Evolutionary conservation across 345 rosid species (phyloP), one percentile per base, ranked within the genome.

Genomic region (Lumnitzera racemosa): DNA sequence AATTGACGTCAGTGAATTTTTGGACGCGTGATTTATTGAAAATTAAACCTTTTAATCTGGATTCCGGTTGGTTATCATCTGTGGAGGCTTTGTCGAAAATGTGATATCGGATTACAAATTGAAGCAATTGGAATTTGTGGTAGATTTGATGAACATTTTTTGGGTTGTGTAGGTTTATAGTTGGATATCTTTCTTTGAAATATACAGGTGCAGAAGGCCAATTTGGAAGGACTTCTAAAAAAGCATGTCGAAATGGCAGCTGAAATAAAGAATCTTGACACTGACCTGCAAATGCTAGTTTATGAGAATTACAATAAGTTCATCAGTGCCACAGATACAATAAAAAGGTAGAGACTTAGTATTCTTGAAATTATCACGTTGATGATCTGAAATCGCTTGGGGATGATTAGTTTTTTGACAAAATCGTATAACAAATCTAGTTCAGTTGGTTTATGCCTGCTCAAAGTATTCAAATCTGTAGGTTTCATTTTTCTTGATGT

Each of bases 241-340:
- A 83, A 82, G 69, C 99, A 95, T 63, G 99, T 95, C 29, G 87
- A 83, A 65, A 90, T 95, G 97, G 99, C 97, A 16, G 91, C 97
- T 0, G 96, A 95, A 85, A 90, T 95, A 20, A 95, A 95, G 69
- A 95, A 95, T 79, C 88, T 95, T 11, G 99, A 95, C 54, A 90
- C 99, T 15, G 99, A 95, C 75, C 79, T 95, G 80, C 99, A 95
- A 76, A 95, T 90, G 97, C 61, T 95, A 36, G 96, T 90, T 11
- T 95, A 90, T 69, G 97, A 95, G 69, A 95, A 95, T 61, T 95
- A 95, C 79, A 95, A 83, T 74, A 88, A 95, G 80, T 95, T 95
- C 70, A 88, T 90, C 70, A 88, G 99, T 62, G 99, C 99, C 56
- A 95, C 99, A 13, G 99, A 95, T 79, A 80, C 99, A 12, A 95